Evolutionary conservation across 129 eudicot species (phyloP).

Genomic region (Silybum marianum): DNA sequence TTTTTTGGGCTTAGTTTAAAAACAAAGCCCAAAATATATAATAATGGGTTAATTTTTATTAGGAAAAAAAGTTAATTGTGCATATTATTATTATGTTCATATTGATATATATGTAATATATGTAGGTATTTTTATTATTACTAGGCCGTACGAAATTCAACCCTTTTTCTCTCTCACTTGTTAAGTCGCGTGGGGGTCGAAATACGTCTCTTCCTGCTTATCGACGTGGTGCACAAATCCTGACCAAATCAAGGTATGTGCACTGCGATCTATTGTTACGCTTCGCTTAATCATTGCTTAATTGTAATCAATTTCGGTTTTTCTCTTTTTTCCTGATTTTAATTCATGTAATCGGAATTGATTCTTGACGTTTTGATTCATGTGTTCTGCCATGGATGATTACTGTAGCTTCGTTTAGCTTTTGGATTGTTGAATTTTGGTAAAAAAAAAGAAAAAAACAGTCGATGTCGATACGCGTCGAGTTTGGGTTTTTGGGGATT

Average conservation of each 20-base stretch:
- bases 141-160: conserved; percentile 35
- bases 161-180: conserved; percentile 36
- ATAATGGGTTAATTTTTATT: not conserved
- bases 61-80: not conserved
- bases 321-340: conserved; percentile 3
- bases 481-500: conserved; percentile 25
- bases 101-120: not conserved
- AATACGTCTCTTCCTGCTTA: conserved; percentile 32
- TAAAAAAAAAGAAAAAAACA: not conserved
- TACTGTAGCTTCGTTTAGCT: conserved; percentile 20
- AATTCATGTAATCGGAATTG: conserved; percentile 25
- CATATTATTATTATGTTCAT: not conserved
- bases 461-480: conserved; percentile 12
- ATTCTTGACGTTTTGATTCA: conserved; percentile 13
- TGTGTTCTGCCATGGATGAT: conserved; percentile 8
- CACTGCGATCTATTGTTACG: conserved; percentile 30
- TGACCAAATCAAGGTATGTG: conserved; percentile 31
- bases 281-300: conserved; percentile 23
- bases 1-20: not conserved
- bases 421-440: conserved; percentile 7
- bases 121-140: conserved; percentile 16
- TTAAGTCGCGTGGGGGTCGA: conserved; percentile 45
- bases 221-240: conserved; percentile 33
- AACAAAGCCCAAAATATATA: not conserved
- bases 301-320: conserved; percentile 16